Evolutionary conservation across 805 yeast species (phyloP), one percentile per base, ranked within the genome.

Genomic region (Candida qinlingensis): DNA sequence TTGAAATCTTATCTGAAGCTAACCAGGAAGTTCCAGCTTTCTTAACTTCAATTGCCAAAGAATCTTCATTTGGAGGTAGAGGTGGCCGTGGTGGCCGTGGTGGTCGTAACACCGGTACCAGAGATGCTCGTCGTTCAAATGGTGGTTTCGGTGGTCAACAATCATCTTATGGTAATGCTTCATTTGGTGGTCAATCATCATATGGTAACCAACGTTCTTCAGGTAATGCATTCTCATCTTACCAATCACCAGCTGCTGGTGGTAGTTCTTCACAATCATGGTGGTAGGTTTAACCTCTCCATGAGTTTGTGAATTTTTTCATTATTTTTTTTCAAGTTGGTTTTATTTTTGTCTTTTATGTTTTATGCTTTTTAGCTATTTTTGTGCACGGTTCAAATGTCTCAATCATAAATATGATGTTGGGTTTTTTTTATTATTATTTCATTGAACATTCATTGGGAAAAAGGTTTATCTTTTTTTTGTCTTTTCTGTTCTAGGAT

Each of bases 11-110:
- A 64, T 68, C 81, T 58, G 99, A 94, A 74, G 97, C 99, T 54
- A 92, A 94, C 76, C 99, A 94, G 77, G 98, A 92, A 70, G 86
- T 91, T 56, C 99, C 99, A 57, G 80, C 79, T 53, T 94, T 94
- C 77, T 79, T 94, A 69, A 79, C 76, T 58, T 79, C 83, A 54
- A 81, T 90, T 58, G 75, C 87, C 51, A 85, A 95, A 74, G 97
- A 90, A 74, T 70, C 78, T 49, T 68, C 81, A 44, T 73, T 73
- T 60, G 77, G 78, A 52, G 69, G 81, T 53, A 79, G 87, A 51
- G 75, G 81, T 53, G 72, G 52, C 28, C 51, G 56, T 26, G 47
- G 83, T 56, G 74, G 81, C 47, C 62, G 73, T 49, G 73, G 80
- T 49, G 71, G 75, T 49, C 64, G 70, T 55, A 69, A 75, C 55